phyloP scores from a whole-genome alignment of 306 rosid genomes.

The Acacia confusa region DNA sequence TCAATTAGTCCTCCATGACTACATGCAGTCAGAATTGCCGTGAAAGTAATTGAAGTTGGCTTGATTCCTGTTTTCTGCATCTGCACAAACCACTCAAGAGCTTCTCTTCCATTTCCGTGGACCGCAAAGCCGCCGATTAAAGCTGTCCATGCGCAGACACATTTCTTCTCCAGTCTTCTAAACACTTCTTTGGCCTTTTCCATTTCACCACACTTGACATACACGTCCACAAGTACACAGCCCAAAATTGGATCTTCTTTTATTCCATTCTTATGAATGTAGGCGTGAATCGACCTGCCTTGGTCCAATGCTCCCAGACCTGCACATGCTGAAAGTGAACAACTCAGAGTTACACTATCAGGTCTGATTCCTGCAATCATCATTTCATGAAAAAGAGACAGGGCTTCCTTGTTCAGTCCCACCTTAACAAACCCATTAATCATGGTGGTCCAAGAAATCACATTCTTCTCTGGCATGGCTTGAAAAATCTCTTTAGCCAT shows the following conservation, averaged over 20 bases:
- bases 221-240: constrained; percentile 54
- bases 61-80: constrained; percentile 50
- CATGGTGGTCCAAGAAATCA: constrained; percentile 61
- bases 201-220: constrained; percentile 63
- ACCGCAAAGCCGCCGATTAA: constrained; percentile 57
- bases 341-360: constrained; percentile 39
- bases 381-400: constrained; percentile 48
- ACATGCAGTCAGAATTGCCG: constrained; percentile 56
- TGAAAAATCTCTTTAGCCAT: constrained; percentile 43
- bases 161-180: constrained; percentile 40
- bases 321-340: constrained; percentile 62
- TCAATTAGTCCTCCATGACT: constrained; percentile 56
- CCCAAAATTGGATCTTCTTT: constrained; percentile 46
- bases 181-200: constrained; percentile 44
- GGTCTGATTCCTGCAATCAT: constrained; percentile 46
- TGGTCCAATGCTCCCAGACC: constrained; percentile 54
- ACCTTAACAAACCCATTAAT: constrained; percentile 48
- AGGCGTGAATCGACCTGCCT: constrained; percentile 53
- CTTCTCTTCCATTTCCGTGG: constrained; percentile 56
- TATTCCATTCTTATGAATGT: constrained; percentile 43
- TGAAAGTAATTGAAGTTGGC: constrained; percentile 52
- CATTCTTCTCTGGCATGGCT: constrained; percentile 53
- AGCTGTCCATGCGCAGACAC: constrained; percentile 56
- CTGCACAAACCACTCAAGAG: constrained; percentile 49
- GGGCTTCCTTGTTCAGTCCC: constrained; percentile 43